Base-by-base conservation (phyloP, 2,329 filamentous ascomycete genomes). In the Aspergillus luchuensis region DNA sequence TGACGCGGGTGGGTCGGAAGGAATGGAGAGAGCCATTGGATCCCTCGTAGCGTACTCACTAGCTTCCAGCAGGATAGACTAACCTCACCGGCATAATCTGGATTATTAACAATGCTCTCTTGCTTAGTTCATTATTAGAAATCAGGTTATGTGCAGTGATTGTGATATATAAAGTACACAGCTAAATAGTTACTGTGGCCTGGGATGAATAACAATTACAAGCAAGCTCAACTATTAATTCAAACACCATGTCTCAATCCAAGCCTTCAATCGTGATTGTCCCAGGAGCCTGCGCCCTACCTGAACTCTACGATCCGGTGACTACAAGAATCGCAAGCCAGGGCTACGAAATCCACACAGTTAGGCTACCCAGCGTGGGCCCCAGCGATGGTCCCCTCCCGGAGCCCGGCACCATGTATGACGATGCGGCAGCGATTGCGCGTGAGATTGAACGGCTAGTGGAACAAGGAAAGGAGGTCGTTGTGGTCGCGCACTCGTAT, bases 191-290 rank as follows among this genome's bases (percentile, higher is more conserved):
- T 13, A 36, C 5, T 13, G 30, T 33, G 11, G 33, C 10, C 10
- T 36, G 13, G 33, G 2, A 15, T 36, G 33, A 36, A 4, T 3
- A 36, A 11, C 33, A 36, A 36, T 15, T 36, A 15, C 33, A 15
- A 13, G 33, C 33, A 36, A 36, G 5, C 11, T 36, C 33, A 36
- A 5, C 4, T 6, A 36, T 15, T 2, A 5, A 5, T 36, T 36
- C 1, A 5, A 13, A 79, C 62, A 23, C 74, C 70, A 50, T 69
- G 74, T 30, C 45, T 28, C 21, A 28, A 25, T 1, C 23, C 5
- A 30, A 49, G n/a, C 45, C 45, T 8, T 49, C 45, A 8, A 49
- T 49, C 5, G 23, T 49, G 3, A 3, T 49, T 17, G 45, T 49
- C 6, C 21, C 45, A 5, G 45, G 45, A n/a, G 21, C 45, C 45